phyloP scores from a whole-genome alignment of 2,329 filamentous ascomycete species.

The Curvularia spicifera region DNA sequence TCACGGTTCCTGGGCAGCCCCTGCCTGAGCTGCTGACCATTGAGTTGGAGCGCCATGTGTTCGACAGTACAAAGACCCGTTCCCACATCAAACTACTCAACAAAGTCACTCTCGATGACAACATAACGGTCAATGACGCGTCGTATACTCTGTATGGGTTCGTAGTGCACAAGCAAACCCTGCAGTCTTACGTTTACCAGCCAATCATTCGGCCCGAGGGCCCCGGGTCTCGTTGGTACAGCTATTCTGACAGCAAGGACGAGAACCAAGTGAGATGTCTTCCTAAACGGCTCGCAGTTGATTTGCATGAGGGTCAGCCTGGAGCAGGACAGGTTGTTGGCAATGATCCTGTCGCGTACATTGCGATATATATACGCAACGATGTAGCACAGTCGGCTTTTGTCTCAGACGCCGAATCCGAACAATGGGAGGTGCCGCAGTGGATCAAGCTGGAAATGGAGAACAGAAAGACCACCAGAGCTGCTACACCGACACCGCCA shows the following conservation, averaged over 20 bases:
- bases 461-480: constrained; percentile 28
- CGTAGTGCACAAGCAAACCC: constrained; percentile 64
- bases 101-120: constrained; percentile 63
- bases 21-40: constrained; percentile 60
- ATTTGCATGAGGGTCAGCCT: constrained; percentile 58
- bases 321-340: constrained; percentile 47
- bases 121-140: constrained; percentile 55
- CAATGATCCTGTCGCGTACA: constrained; percentile 60
- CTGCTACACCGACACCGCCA: constrained; percentile 23
- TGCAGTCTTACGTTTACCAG: constrained; percentile 65
- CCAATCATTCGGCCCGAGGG: constrained; percentile 65
- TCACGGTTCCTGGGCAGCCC: constrained; percentile 29
- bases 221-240: constrained; percentile 63
- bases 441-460: constrained; percentile 45
- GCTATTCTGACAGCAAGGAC: constrained; percentile 61
- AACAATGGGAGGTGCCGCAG: constrained; percentile 55
- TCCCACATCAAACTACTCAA: constrained; percentile 65
- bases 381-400: constrained; percentile 51
- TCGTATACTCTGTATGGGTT: constrained; percentile 66
- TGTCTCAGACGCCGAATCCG: constrained; percentile 53
- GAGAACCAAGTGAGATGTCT: constrained; percentile 63
- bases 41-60: constrained; percentile 64
- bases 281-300: constrained; percentile 62
- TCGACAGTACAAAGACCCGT: constrained; percentile 58
- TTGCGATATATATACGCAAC: constrained; percentile 63